phyloP scores from a whole-genome alignment of 352 stramenopile genomes.

The Phytophthora hibernalis region DNA sequence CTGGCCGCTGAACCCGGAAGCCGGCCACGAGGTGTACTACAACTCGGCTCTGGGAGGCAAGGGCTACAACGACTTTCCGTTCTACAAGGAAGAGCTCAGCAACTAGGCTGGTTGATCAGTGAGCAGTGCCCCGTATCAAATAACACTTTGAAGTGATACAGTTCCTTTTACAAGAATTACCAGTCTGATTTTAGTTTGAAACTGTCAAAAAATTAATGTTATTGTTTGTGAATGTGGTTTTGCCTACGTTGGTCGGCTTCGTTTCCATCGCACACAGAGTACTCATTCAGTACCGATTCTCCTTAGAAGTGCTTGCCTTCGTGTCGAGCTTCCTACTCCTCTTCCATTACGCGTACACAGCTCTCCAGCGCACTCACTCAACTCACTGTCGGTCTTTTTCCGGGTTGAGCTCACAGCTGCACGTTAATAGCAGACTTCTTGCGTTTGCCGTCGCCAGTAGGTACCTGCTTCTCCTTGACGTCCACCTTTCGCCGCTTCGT shows the following conservation, averaged over 20 bases:
- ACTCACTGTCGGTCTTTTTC: not conserved
- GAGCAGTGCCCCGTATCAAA: not conserved
- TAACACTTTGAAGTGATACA: no score
- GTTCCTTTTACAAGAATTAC: not conserved
- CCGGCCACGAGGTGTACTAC: constrained; percentile 36
- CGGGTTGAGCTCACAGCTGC: constrained; percentile 16
- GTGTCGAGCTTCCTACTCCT: not conserved
- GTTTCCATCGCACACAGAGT: not conserved
- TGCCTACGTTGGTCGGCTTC: no score
- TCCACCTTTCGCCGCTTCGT: not conserved
- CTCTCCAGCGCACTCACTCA: not conserved
- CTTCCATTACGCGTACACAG: not conserved
- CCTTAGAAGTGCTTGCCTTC: not conserved
- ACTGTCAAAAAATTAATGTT: not conserved
- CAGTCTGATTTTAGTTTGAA: no score
- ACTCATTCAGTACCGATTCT: not conserved
- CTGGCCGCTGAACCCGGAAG: constrained; percentile 27
- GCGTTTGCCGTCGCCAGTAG: constrained; percentile 1
- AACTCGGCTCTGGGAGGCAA: constrained; percentile 31
- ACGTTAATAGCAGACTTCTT: constrained; percentile 35
- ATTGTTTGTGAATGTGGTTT: constrained; percentile 4
- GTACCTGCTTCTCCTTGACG: constrained; percentile 12
- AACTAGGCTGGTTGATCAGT: not conserved
- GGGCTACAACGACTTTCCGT: constrained; percentile 39
- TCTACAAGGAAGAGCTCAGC: constrained; percentile 20